Evolutionary conservation across 352 stramenopile genomes (phyloP).

Genomic region (Phytophthora europaea): DNA sequence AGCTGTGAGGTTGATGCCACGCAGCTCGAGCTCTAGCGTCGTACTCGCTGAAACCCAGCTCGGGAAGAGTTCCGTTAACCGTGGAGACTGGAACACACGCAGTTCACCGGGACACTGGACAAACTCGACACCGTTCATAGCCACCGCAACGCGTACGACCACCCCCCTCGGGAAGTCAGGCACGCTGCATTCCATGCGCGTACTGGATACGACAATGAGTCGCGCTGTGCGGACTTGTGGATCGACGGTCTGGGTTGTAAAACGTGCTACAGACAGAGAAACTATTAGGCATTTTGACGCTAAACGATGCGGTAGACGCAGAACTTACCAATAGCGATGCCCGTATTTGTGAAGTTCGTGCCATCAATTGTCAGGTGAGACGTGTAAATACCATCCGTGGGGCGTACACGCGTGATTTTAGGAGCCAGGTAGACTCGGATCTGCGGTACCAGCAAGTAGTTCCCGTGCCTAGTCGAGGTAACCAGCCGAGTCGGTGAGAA

Average conservation of each 20-base stretch:
- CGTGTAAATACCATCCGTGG: slow-evolving; percentile 72
- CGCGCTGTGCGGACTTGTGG: slow-evolving; percentile 45
- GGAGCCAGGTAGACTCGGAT: slow-evolving; percentile 62
- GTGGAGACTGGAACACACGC: slow-evolving; percentile 67
- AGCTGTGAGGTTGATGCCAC: slow-evolving; percentile 70
- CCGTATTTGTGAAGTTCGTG: slow-evolving; percentile 62
- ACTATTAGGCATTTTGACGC: background rate
- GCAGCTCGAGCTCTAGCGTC: slow-evolving; percentile 46
- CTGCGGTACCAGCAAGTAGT: slow-evolving; percentile 40
- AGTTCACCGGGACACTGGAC: slow-evolving; percentile 57
- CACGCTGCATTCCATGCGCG: slow-evolving; percentile 64
- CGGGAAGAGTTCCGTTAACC: slow-evolving; percentile 61
- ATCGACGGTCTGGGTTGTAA: slow-evolving; percentile 46
- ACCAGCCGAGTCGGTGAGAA: slow-evolving; percentile 1
- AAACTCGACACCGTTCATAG: slow-evolving; percentile 80
- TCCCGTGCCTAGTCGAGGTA: slow-evolving; percentile 1
- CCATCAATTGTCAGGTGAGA: slow-evolving; percentile 66
- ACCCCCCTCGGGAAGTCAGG: slow-evolving; percentile 70
- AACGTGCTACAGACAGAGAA: slow-evolving; percentile 40
- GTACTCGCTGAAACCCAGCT: slow-evolving; percentile 59
- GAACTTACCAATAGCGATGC: slow-evolving; percentile 55
- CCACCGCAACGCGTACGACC: slow-evolving; percentile 56
- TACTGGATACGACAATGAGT: slow-evolving; percentile 51
- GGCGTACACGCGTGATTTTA: slow-evolving; percentile 50
- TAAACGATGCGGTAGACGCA: too few species aligned